Conservation (phyloP, 768 basidiomycete species). For the Xerocomellus chrysenteron region DNA sequence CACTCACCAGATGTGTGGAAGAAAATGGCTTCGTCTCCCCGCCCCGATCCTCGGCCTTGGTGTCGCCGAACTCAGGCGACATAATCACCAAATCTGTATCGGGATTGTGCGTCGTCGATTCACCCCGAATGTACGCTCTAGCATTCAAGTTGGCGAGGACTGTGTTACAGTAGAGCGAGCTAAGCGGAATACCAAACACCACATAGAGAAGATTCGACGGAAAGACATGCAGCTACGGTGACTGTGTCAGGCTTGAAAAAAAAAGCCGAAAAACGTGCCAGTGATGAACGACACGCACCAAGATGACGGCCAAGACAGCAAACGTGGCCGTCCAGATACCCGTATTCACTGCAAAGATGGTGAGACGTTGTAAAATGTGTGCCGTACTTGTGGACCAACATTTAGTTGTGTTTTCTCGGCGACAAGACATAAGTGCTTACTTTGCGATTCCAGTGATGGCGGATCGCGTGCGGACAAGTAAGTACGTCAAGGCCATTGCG, state of each 20-base stretch:
- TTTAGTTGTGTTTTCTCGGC: not conserved
- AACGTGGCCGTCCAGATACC: conserved; percentile 51
- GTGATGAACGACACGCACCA: conserved; percentile 2
- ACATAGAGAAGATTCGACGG: not conserved
- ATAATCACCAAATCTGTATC: not conserved
- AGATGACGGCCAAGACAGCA: conserved; percentile 13
- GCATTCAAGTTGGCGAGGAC: conserved; percentile 18
- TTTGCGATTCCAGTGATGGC: not conserved
- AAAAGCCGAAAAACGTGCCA: not conserved
- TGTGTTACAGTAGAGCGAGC: conserved; percentile 14
- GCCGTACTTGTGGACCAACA: not conserved
- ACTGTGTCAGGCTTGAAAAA: not conserved
- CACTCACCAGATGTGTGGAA: not conserved
- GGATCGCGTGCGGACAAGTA: conserved; percentile 2
- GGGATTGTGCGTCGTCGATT: not conserved
- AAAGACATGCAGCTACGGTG: not conserved
- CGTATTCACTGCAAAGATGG: conserved; percentile 13
- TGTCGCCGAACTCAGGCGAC: no score
- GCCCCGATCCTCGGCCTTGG: not conserved
- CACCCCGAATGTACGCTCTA: conserved; percentile 5
- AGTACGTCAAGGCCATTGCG: conserved; percentile 5
- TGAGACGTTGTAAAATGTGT: conserved; percentile 7
- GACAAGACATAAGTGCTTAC: not conserved
- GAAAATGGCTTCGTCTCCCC: not conserved
- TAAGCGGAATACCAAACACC: conserved; percentile 1